phyloP scores from a whole-genome alignment of 2,329 filamentous ascomycete genomes.

The Decorospora gaudefroyi region DNA sequence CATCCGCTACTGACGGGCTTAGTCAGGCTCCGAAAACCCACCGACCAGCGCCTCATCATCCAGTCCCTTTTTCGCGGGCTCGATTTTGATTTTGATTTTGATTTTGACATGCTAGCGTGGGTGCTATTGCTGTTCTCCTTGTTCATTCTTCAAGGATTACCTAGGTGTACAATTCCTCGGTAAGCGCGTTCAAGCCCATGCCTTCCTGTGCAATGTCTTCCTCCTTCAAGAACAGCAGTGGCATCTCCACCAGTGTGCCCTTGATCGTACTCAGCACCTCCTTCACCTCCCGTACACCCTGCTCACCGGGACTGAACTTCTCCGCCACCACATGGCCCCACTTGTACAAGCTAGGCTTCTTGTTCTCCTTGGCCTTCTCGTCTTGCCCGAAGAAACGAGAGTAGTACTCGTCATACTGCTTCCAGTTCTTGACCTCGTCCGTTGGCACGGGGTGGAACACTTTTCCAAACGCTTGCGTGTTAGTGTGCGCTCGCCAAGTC shows the following conservation, averaged over 20 bases:
- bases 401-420: conserved; percentile 74
- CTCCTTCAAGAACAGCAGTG: conserved; percentile 80
- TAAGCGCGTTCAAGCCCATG: conserved; percentile 59
- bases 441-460: conserved; percentile 81
- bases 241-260: conserved; percentile 76
- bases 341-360: conserved; percentile 64
- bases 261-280: conserved; percentile 74
- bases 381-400: conserved; percentile 63
- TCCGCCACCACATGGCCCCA: conserved; percentile 81
- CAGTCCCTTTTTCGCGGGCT: no score
- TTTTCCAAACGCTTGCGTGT: conserved; percentile 79
- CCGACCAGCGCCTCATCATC: neutral
- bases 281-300: conserved; percentile 56
- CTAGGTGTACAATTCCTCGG: conserved; percentile 55
- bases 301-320: conserved; percentile 52
- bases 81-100: no score
- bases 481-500: conserved; percentile 71
- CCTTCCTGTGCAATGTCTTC: conserved; percentile 87
- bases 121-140: neutral
- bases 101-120: no score
- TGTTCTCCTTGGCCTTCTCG: conserved; percentile 49
- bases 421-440: conserved; percentile 70
- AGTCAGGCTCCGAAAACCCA: conserved; percentile 3
- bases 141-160: neutral
- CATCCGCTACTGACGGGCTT: no score